These are phyloP conservation scores for Gloeostereum incarnatum DNA, from an alignment of 768 basidiomycete species.

Conservation along the genomic window DNA sequence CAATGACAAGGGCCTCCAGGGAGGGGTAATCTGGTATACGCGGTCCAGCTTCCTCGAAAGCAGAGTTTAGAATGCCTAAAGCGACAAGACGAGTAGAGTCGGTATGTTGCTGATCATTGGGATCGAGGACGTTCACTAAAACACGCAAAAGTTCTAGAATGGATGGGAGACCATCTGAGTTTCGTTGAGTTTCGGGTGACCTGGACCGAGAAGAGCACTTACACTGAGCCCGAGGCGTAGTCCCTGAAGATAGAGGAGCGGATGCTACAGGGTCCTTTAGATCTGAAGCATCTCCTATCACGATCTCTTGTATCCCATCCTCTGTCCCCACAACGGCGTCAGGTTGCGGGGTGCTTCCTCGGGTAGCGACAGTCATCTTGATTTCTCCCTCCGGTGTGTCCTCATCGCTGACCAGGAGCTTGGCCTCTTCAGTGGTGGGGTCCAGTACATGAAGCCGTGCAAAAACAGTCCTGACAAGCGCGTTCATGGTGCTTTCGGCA, in stretches of 20 bases:
- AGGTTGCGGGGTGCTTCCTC: constrained; percentile 14
- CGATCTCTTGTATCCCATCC: constrained; percentile 8
- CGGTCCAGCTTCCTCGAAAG: constrained; percentile 77
- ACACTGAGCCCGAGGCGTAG: constrained; percentile 31
- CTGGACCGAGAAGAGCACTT: constrained; percentile 12
- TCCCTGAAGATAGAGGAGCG: constrained; percentile 15
- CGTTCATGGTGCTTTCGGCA: constrained; percentile 85
- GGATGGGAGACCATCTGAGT: constrained; percentile 81
- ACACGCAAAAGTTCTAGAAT: constrained; percentile 90
- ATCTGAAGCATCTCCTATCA: constrained; percentile 8
- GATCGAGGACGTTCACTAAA: constrained; percentile 91
- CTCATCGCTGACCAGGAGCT: constrained; percentile 39
- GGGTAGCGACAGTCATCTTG: constrained; percentile 46
- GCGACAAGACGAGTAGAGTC: constrained; percentile 91
- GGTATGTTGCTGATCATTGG: constrained; percentile 89
- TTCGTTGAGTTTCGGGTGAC: constrained; percentile 1
- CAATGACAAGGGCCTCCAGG: constrained; percentile 66
- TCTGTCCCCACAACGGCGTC: constrained; percentile 12
- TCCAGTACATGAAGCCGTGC: constrained; percentile 59
- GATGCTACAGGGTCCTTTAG: constrained; percentile 4
- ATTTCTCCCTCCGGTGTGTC: constrained; percentile 48
- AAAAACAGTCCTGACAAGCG: constrained; percentile 78
- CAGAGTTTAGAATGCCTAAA: constrained; percentile 77
- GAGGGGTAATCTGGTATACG: constrained; percentile 73
- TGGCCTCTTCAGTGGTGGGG: constrained; percentile 59